Evolutionary conservation across 1,284 basidiomycete species (phyloP), one percentile per base, ranked within the genome.

Genomic region (Thelephora terrestris): DNA sequence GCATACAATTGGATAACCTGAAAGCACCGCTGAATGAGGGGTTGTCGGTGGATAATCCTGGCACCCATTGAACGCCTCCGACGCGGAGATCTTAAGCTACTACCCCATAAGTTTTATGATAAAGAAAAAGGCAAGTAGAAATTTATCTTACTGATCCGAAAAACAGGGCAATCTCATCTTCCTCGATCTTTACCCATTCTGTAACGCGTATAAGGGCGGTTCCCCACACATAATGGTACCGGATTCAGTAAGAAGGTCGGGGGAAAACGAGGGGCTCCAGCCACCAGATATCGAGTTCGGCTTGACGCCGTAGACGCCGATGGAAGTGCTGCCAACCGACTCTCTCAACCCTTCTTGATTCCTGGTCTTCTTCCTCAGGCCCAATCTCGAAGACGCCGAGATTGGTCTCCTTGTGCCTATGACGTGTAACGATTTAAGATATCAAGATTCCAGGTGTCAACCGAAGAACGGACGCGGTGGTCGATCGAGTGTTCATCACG

Each of bases 401-500:
- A 9, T 77, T 79, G 39, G 72, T 72, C 57, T 90, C 85, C 62
- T 91, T 86, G 52, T 78, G 77, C 10, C 73, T 75, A 25, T 12
- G 12, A 23, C 34, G 40, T 40, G 12, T 4, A 29, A 20, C 12
- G 12, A 37, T 51, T 16, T 25, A 6, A 42, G 25, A 14, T 20
- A n/a, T 42, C 21, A 18, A 21, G 12, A 2, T 20, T 14, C 21
- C 39, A 42, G 17, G n/a, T 5, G 18, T 25, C 17, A 46, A 5
- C 10, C 18, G 10, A 1, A 25, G 43, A 9, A 57, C 85, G 61
- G 79, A 91, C 56, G 90, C 86, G 62, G 91, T 92, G 1, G 88
- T 91, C 2, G 82, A 75, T 14, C 86, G 80, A 43, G 91, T 83
- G 51, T 83, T 85, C 61, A 78, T 59, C 0, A 73, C 74, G 12